These are phyloP conservation scores for Zychaea mexicana DNA, from an alignment of 371 early-diverging fungal species.

Conservation along the genomic window DNA sequence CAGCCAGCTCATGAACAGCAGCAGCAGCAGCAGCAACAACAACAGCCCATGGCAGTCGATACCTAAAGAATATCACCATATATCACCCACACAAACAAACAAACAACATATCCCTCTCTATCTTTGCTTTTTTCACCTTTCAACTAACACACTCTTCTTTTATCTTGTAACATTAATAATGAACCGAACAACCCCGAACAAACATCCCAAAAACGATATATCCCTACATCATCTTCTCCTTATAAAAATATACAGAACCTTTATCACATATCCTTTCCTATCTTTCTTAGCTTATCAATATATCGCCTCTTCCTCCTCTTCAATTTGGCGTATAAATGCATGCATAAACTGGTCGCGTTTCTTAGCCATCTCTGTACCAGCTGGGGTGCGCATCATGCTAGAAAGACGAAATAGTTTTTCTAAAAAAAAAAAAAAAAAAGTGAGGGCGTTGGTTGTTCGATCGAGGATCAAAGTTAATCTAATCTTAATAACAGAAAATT, in stretches of 20 bases:
- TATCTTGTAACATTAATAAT: neutral
- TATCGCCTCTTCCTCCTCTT: conserved; percentile 35
- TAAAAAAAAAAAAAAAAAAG: no score
- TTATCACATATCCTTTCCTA: neutral
- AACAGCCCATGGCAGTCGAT: conserved; percentile 21
- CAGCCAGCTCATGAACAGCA: neutral
- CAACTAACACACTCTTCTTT: no score
- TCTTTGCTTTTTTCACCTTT: no score
- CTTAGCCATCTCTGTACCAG: conserved; percentile 54
- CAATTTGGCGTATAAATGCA: conserved; percentile 51
- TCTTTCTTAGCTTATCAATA: neutral
- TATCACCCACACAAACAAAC: neutral
- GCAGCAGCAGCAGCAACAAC: conserved; percentile 7
- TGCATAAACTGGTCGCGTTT: conserved; percentile 58
- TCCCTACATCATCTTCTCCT: neutral
- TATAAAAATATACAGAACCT: neutral
- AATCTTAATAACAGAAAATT: no score
- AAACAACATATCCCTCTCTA: no score
- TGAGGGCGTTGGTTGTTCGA: no score
- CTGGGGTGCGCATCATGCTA: conserved; percentile 60
- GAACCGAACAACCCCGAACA: neutral
- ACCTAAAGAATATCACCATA: conserved; percentile 12
- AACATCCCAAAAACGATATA: neutral
- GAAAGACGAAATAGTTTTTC: conserved; percentile 67
- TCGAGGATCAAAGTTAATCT: no score